Evolutionary conservation across 768 basidiomycete genomes (phyloP), one percentile per base, ranked within the genome.

Genomic region (Trametes sanguinea): DNA sequence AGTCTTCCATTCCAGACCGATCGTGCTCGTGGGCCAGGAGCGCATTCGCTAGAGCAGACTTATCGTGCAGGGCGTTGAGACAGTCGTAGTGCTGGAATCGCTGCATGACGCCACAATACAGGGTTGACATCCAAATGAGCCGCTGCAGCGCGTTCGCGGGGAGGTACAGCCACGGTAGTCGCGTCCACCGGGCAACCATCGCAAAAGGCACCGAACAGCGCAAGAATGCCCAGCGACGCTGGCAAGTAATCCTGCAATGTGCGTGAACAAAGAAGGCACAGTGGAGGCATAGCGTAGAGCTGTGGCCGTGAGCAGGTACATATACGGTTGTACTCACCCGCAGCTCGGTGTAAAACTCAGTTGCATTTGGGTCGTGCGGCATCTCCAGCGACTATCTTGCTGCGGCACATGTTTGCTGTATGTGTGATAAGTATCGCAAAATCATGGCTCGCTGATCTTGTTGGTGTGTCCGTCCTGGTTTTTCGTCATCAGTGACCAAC

Each of bases 61-160:
- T 50, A 35, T 42, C 35, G 9, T 27, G 56, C 9, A 57, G 3
- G 35, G n/a, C 9, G 17, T 11, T 32, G 22, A 50, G 46, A 13
- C 50, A 57, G 10, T 32, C 2, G 32, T 6, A 50, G 13, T 50
- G 46, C 46, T 57, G 56, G 47, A 37, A 40, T 32, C 35, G 32
- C 22, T 48, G 55, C 44, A 47, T 48, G 16, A 33, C 27, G 17
- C 17, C 45, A 10, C 16, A n/a, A 10, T 57, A 57, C 14, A 57
- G 17, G 30, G 44, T 46, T 32, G 32, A 33, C 10, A n/a, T 51
- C 22, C 51, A 22, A 9, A 60, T 11, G 37, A 60, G 17, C 32
- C 58, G 50, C 43, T 60, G 58, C 9, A 60, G 29, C 8, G 42
- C 50, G 42, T 60, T 60, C 40, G 44, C 13, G 9, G 58, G 50